Conservation (phyloP, 805 yeast genomes). For the Metschnikowia reukaufii region DNA sequence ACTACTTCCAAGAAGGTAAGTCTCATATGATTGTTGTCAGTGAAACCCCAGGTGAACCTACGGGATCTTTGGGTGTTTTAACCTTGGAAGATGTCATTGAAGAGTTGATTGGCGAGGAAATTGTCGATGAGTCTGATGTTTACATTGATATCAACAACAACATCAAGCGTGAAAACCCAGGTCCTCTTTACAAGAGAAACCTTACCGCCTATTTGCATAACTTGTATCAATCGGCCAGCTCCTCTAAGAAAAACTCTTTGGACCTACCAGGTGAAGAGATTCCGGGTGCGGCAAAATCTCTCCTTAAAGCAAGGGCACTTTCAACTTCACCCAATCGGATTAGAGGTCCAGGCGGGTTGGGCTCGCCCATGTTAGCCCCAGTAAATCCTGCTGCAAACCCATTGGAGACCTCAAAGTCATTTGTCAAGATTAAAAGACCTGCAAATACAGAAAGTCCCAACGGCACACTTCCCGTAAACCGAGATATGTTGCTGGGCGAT, state of each 20-base stretch:
- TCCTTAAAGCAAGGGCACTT: conserved; percentile 8
- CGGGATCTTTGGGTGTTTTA: conserved; percentile 87
- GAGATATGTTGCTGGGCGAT: conserved; percentile 16
- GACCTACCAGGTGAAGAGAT: conserved; percentile 23
- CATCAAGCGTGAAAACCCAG: conserved; percentile 74
- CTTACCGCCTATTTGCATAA: conserved; percentile 68
- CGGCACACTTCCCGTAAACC: conserved; percentile 16
- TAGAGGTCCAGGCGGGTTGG: conserved; percentile 10
- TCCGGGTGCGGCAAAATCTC: background rate
- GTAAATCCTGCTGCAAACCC: conserved; percentile 69
- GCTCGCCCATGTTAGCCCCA: conserved; percentile 20
- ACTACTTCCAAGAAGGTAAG: conserved; percentile 97
- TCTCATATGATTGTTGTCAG: conserved; percentile 96
- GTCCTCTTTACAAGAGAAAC: conserved; percentile 70
- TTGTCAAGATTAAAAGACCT: conserved; percentile 69
- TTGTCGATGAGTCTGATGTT: conserved; percentile 94
- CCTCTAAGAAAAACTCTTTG: conserved; percentile 43
- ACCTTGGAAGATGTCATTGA: conserved; percentile 98
- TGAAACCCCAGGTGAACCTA: conserved; percentile 75
- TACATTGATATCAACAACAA: conserved; percentile 87
- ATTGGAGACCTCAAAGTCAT: conserved; percentile 58
- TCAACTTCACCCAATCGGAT: conserved; percentile 17
- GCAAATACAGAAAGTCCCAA: conserved; percentile 14
- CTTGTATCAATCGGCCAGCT: conserved; percentile 42
- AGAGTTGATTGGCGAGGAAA: conserved; percentile 96